A percentile compares a stretch with the other conserved stretches of the same genome.
Evolutionary conservation across 495 filamentous ascomycete species (phyloP).

Genomic region (Talaromyces thailandensis): DNA sequence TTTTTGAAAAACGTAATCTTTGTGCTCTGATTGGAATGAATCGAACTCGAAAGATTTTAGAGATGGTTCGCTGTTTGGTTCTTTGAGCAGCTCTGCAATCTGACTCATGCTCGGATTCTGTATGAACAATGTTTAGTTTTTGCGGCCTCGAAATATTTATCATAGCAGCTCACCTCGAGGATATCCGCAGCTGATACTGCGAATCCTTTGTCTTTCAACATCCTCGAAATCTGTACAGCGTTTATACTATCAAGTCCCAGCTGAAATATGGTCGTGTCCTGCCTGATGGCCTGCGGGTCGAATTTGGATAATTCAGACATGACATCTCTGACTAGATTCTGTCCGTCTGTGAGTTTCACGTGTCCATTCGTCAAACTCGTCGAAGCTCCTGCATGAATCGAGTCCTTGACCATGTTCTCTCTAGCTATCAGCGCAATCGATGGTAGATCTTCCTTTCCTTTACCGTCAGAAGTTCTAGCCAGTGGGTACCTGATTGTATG

Average conservation of each 20-base stretch:
- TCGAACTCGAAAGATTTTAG: conserved; percentile 15
- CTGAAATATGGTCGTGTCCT: conserved; percentile 41
- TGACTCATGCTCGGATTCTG: conserved; percentile 36
- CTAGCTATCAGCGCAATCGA: not conserved
- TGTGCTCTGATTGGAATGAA: conserved; percentile 40
- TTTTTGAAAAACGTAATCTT: conserved; percentile 39
- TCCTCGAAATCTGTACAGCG: conserved; percentile 52
- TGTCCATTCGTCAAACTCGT: not conserved
- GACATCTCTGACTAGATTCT: conserved; percentile 42
- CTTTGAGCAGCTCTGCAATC: conserved; percentile 18
- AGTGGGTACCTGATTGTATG: conserved; percentile 27
- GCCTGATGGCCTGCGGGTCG: conserved; percentile 34
- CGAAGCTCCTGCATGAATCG: conserved; percentile 5
- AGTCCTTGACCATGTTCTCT: not conserved
- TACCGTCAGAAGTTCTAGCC: conserved; percentile 19
- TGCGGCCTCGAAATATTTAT: conserved; percentile 11
- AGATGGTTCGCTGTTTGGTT: conserved; percentile 5
- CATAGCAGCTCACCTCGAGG: conserved; percentile 36
- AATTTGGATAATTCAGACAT: conserved; percentile 46
- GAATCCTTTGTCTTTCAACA: conserved; percentile 50
- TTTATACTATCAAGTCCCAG: conserved; percentile 37
- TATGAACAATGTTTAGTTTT: conserved; percentile 49
- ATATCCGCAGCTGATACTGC: conserved; percentile 56
- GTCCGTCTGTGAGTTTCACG: conserved; percentile 38
- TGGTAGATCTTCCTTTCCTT: not conserved